These are phyloP conservation scores for Phytophthora litchii DNA, from an alignment of 352 stramenopile genomes.

Conservation along the genomic window DNA sequence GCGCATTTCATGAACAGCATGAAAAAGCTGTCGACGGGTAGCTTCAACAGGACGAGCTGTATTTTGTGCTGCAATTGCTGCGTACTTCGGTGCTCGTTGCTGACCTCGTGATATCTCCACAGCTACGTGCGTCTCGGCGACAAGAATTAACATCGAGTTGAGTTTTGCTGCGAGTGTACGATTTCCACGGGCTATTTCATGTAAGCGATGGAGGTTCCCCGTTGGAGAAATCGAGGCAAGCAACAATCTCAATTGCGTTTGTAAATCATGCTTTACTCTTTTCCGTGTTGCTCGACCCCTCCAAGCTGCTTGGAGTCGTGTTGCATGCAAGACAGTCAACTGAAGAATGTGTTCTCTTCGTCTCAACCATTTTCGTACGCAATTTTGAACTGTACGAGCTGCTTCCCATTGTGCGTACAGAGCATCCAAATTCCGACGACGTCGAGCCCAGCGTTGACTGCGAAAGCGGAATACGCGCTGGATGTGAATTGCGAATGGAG, in stretches of 20 bases:
- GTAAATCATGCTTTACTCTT: slow-evolving; percentile 48
- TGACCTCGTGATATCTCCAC: slow-evolving; percentile 32
- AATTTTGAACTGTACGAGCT: slow-evolving; percentile 41
- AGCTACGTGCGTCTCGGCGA: slow-evolving; percentile 57
- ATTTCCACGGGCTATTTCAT: slow-evolving; percentile 44
- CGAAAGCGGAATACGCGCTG: slow-evolving; percentile 61
- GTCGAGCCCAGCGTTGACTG: slow-evolving; percentile 39
- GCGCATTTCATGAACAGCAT: slow-evolving; percentile 49
- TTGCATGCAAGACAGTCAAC: slow-evolving; percentile 36
- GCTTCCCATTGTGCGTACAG: slow-evolving; percentile 48
- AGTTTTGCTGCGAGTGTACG: slow-evolving; percentile 42
- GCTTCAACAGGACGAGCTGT: slow-evolving; percentile 39
- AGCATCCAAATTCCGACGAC: slow-evolving; percentile 36
- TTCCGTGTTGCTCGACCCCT: slow-evolving; percentile 40
- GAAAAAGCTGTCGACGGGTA: slow-evolving; percentile 54
- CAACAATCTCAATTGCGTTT: slow-evolving; percentile 47
- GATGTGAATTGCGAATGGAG: slow-evolving; percentile 60
- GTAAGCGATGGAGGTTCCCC: slow-evolving; percentile 64
- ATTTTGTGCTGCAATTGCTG: slow-evolving; percentile 43
- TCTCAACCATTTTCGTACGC: slow-evolving; percentile 33
- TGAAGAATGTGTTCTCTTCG: slow-evolving; percentile 21
- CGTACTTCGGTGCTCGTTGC: slow-evolving; percentile 33
- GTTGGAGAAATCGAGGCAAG: slow-evolving; percentile 58
- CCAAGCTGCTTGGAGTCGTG: slow-evolving; percentile 55
- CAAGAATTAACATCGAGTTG: slow-evolving; percentile 57